Evolutionary conservation across 106 monocot genomes (phyloP).

Genomic region (Iris macrosiphon): DNA sequence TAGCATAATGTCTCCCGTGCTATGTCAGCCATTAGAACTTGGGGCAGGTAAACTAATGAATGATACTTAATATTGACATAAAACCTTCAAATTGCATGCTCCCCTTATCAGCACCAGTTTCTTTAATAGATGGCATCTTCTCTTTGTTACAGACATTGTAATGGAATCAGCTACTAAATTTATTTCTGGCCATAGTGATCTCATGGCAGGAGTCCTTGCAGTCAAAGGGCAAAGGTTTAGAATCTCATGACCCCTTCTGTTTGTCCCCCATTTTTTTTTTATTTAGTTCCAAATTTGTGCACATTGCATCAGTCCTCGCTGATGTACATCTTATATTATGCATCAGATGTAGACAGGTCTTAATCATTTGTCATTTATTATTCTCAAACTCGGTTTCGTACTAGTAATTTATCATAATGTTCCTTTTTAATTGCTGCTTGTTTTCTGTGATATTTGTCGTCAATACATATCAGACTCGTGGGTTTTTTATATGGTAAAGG

Average conservation of each 20-base stretch:
- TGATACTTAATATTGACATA: background rate
- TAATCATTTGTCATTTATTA: no score
- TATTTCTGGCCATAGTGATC: slow-evolving; percentile 90
- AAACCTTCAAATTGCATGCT: background rate
- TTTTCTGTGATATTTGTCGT: no score
- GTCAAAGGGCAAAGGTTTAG: slow-evolving; percentile 89
- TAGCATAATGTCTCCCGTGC: slow-evolving; percentile 97
- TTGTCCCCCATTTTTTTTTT: background rate
- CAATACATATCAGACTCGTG: no score
- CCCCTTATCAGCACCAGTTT: background rate
- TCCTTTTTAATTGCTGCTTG: no score
- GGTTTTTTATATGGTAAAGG: no score
- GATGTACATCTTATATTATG: no score
- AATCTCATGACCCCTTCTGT: background rate
- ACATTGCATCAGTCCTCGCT: no score
- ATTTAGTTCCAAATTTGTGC: background rate
- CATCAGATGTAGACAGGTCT: no score
- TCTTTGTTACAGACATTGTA: slow-evolving; percentile 68
- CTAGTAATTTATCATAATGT: no score
- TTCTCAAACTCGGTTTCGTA: no score
- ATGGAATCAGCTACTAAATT: slow-evolving; percentile 99
- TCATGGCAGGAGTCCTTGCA: slow-evolving; percentile 98
- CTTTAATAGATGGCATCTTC: background rate
- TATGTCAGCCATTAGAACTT: slow-evolving; percentile 74
- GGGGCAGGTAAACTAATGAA: slow-evolving; percentile 72